These are phyloP conservation scores for Cordyceps cateniannulata DNA, from an alignment of 2,329 filamentous ascomycete species.

Conservation along the genomic window DNA sequence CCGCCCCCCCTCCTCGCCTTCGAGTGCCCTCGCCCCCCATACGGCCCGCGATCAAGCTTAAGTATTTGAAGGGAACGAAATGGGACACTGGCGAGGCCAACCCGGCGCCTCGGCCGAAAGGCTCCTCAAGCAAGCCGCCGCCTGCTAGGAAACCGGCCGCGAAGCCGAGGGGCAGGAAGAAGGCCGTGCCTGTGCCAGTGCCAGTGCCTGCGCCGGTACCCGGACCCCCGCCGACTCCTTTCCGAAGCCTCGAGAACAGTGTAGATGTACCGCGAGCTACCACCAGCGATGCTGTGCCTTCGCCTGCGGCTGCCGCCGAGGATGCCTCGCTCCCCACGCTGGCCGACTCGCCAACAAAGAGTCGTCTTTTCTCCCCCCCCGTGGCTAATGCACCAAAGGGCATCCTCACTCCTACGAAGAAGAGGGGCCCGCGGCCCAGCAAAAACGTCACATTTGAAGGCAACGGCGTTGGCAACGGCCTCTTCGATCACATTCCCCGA, in stretches of 20 bases:
- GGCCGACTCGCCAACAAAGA: conserved; percentile 11
- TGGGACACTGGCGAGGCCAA: conserved; percentile 28
- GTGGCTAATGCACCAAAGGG: conserved; percentile 36
- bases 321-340: background rate
- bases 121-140: conserved; percentile 19
- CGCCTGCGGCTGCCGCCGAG: background rate
- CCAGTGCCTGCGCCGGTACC: background rate
- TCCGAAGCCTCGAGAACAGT: conserved; percentile 2
- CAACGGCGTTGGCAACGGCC: conserved; percentile 33
- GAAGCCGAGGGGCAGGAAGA: conserved; percentile 10
- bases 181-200: background rate
- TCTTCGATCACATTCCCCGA: conserved; percentile 46
- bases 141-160: conserved; percentile 13
- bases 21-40: background rate
- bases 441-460: conserved; percentile 52
- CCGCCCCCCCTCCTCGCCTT: conserved; percentile 12
- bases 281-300: background rate
- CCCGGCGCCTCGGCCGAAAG: conserved; percentile 15
- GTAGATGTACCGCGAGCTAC: conserved; percentile 8
- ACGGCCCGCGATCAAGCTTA: conserved; percentile 31
- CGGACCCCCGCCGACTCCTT: background rate
- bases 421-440: conserved; percentile 30
- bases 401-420: conserved; percentile 50
- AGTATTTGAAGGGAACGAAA: conserved; percentile 30
- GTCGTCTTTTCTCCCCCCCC: conserved; percentile 8